A percentile compares a stretch with the other conserved stretches of the same genome.
Conservation (phyloP, 2,329 filamentous ascomycete genomes). For the Ophiostoma australiae region DNA sequence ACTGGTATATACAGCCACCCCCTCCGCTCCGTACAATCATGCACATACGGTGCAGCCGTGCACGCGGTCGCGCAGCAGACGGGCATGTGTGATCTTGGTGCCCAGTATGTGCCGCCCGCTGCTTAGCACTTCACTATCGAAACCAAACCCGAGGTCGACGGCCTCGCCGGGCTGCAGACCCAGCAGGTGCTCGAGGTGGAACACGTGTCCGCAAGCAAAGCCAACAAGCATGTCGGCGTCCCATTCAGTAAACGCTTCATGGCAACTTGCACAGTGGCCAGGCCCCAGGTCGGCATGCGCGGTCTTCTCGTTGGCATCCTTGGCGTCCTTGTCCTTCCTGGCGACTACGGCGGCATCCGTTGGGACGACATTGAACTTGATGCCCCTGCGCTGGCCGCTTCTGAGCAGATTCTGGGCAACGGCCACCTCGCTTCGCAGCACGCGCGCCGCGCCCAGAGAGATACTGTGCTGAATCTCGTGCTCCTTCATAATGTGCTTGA, state of each 20-base stretch:
- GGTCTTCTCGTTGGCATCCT: background rate
- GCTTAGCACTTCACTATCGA: constrained; percentile 38
- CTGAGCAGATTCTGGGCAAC: constrained; percentile 76
- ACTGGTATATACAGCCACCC: background rate
- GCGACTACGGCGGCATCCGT: constrained; percentile 27
- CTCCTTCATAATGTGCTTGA: constrained; percentile 88
- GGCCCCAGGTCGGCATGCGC: constrained; percentile 37
- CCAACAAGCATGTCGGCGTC: constrained; percentile 71
- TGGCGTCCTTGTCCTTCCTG: constrained; percentile 24
- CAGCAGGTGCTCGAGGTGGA: constrained; percentile 69
- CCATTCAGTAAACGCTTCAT: constrained; percentile 52
- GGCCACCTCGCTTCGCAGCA: constrained; percentile 81
- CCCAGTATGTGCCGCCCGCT: constrained; percentile 62
- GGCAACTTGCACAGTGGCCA: constrained; percentile 57
- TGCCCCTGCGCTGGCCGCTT: constrained; percentile 72
- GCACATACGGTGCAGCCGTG: constrained; percentile 59
- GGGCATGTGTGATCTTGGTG: constrained; percentile 80
- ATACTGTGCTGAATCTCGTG: constrained; percentile 95
- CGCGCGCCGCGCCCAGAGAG: constrained; percentile 79
- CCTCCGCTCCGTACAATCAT: background rate
- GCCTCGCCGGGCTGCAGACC: constrained; percentile 45
- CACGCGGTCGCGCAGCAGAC: constrained; percentile 68
- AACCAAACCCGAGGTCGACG: constrained; percentile 38
- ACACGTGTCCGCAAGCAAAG: constrained; percentile 78
- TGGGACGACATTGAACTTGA: constrained; percentile 75